Base-by-base conservation (phyloP, 2,329 filamentous ascomycete species). In the Penicillium oxalicum region DNA sequence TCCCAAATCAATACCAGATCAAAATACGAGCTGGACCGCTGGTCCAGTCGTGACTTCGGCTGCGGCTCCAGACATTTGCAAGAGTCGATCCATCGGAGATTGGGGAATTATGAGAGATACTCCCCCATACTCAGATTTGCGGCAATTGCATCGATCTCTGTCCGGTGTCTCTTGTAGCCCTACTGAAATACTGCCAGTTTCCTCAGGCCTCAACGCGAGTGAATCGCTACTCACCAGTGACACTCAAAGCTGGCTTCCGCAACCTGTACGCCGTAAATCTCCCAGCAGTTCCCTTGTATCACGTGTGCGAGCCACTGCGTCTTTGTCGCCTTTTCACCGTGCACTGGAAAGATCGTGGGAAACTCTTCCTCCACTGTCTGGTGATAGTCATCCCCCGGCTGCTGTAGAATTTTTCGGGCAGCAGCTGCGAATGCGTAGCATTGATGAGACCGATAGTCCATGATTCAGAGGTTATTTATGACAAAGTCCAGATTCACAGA, bases 391-490 rank as follows among this genome's bases (percentile, higher is more conserved):
- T 4, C n/a, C 9, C 18, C n/a, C 40, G 3, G 40, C 45, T 24
- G 33, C 50, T 2, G 32, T 50, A 29, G 50, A 41, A 29, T 34
- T 60, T 33, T 60, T 57, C 25, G 57, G 56, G 7, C 58, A 60
- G 32, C 9, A 51, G 37, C 38, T 57, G 13, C n/a, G 26, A n/a
- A n/a, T 29, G 5, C 29, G 47, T 18, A 40, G 37, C 33, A 18
- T 9, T 25, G 7, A 29, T 25, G 36, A 13, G 2, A 11, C 25
- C 7, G 29, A 36, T 7, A 12, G 12, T 9, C 3, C 27, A 7
- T 38, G 40, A 48, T 32, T 7, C 29, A 8, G 11, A 32, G 29
- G 8, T 3, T 32, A 11, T 32, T 32, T 18, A 18, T 18, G 18
- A 18, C 18, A 18, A 18, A 18, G 18, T 18, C 18, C 18, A 18